Conservation (phyloP, 2,329 filamentous ascomycete genomes). For the Diaporthe humulicola region DNA sequence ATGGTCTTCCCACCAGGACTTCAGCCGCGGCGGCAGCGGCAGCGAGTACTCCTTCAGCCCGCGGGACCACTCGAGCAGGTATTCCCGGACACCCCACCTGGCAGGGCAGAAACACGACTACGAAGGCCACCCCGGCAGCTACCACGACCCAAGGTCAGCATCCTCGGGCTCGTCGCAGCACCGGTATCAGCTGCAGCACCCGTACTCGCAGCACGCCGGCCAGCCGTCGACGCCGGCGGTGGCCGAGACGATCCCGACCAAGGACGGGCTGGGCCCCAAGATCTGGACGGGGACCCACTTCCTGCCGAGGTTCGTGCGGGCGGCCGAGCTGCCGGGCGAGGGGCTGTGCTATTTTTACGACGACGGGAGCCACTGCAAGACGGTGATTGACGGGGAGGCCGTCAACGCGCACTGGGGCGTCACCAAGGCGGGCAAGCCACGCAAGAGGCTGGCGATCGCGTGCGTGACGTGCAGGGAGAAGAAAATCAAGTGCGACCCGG, state of each 20-base stretch:
- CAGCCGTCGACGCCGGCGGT: slow-evolving; percentile 48
- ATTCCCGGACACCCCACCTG: slow-evolving; percentile 47
- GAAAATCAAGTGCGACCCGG: slow-evolving; percentile 97
- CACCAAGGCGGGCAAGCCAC: slow-evolving; percentile 92
- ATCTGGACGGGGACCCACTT: slow-evolving; percentile 79
- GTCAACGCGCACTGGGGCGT: slow-evolving; percentile 95
- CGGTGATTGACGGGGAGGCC: slow-evolving; percentile 84
- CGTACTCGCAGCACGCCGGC: slow-evolving; percentile 43
- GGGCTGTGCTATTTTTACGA: slow-evolving; percentile 89
- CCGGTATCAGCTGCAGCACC: slow-evolving; percentile 30
- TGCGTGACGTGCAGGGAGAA: slow-evolving; percentile 95
- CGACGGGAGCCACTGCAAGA: slow-evolving; percentile 85
- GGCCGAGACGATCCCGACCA: slow-evolving; percentile 62
- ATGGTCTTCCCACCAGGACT: slow-evolving; percentile 57
- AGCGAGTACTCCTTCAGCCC: slow-evolving; percentile 62
- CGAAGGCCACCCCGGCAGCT: slow-evolving; percentile 43
- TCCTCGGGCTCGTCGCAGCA: slow-evolving; percentile 29
- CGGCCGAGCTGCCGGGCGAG: slow-evolving; percentile 79
- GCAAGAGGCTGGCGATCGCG: slow-evolving; percentile 92
- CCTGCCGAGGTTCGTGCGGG: slow-evolving; percentile 73
- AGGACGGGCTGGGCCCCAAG: slow-evolving; percentile 75
- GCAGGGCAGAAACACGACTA: slow-evolving; percentile 50
- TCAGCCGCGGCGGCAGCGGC: slow-evolving; percentile 50
- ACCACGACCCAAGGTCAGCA: slow-evolving; percentile 22
- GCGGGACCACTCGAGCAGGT: slow-evolving; percentile 48